Base-by-base conservation (phyloP, 202 grass and related monocot species). In the Musa balbisiana region DNA sequence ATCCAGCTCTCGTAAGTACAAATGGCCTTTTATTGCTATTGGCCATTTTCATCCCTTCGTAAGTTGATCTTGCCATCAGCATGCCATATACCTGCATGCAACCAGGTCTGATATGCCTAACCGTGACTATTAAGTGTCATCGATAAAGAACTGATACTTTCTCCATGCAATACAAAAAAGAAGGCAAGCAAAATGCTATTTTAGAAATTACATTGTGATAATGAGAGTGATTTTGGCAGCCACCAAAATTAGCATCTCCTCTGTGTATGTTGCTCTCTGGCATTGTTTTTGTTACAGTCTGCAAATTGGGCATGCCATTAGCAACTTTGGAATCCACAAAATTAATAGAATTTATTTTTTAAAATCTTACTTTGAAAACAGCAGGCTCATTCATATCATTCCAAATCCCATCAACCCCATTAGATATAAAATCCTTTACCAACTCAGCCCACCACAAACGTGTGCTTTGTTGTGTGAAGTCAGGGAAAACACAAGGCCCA, bases 371-470 rank as follows among this genome's bases (percentile, higher is more conserved):
- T 71, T 89, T 89, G 74, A 91, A 98, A 82, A 98, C 83, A 79
- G 91, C 79, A 66, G 91, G 94, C 81, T 98, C 94, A 51, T 93
- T 98, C 94, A 98, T 98, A 82, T 98, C 94, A 86, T 93, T 93
- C 94, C 94, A 98, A 85, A 98, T 98, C 49, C 94, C 94, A 79
- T 98, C 88, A 75, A 97, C 88, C 1, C 90, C 94, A 83, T 91
- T 89, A 33, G 88, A 84, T 52, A 89, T 59, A 58, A 97, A 97
- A 69, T 97, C 83, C 50, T 53, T 91, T 58, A 97, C 94, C 76
- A 97, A 84, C 62, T 82, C 81, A 62, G 94, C 81, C 94, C 94
- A 97, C 94, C 94, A 97, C 26, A 83, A 79, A 65, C 90, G 84
- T 78, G 94, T 81, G 75, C 71, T 91, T 84, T 78, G 79, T 87